Evolutionary conservation across 495 filamentous ascomycete species (phyloP).

Genomic region (Parathielavia appendiculata): DNA sequence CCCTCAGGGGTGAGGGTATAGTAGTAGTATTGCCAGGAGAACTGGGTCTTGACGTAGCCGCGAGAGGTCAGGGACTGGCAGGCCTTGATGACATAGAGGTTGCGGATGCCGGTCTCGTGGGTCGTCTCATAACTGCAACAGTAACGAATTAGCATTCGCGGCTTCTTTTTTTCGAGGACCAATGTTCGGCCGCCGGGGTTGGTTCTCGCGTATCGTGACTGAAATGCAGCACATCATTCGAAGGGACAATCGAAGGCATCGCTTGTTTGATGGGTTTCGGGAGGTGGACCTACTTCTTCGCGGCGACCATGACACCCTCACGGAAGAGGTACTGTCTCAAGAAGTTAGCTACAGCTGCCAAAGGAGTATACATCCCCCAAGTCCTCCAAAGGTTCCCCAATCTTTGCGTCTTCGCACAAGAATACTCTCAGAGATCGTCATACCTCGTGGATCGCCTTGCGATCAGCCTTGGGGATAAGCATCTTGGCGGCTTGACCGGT

Average conservation of each 20-base stretch:
- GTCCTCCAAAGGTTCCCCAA: not conserved
- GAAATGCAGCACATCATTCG: conserved; percentile 6
- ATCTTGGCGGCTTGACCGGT: conserved; percentile 53
- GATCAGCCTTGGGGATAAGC: conserved; percentile 99
- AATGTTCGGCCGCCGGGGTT: not conserved
- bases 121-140: conserved; percentile 34
- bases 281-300: conserved; percentile 67
- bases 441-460: conserved; percentile 96
- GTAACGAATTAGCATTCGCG: conserved; percentile 26
- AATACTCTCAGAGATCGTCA: conserved; percentile 19
- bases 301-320: conserved; percentile 97
- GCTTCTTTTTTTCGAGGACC: not conserved
- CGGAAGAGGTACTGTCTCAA: conserved; percentile 89
- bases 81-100: conserved; percentile 98
- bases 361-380: not conserved
- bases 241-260: conserved; percentile 5
- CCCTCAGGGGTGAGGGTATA: conserved; percentile 99
- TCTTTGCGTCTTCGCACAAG: not conserved
- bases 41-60: conserved; percentile 98
- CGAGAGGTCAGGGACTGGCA: conserved; percentile 95
- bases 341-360: conserved; percentile 33
- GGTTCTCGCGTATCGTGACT: not conserved
- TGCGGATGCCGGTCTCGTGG: conserved; percentile 65
- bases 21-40: conserved; percentile 99
- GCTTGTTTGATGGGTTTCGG: conserved; percentile 15